These are phyloP conservation scores for Aristolochia californica DNA, from an alignment of 164 flowering plant genomes.

Conservation along the genomic window DNA sequence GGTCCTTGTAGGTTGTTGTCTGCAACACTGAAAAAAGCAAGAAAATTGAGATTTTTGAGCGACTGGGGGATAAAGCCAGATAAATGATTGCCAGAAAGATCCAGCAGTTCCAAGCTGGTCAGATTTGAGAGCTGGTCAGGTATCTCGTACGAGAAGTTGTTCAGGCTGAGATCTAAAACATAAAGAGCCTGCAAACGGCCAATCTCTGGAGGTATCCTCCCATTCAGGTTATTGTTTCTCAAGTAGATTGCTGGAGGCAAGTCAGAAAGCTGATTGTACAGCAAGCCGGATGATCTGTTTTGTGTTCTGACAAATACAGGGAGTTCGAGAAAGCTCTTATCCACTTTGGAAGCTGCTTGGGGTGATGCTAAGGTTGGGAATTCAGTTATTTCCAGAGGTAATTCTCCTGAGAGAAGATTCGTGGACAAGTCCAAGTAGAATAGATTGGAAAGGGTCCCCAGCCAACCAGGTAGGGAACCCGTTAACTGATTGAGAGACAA, in stretches of 20 bases:
- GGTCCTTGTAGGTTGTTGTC: conserved; percentile 48
- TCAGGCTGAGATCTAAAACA: conserved; percentile 42
- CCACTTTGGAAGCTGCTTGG: conserved; percentile 11
- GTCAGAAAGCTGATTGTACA: conserved; percentile 47
- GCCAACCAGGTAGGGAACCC: conserved; percentile 46
- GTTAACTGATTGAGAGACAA: conserved; percentile 37
- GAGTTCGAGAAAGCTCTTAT: conserved; percentile 27
- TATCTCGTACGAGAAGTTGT: conserved; percentile 41
- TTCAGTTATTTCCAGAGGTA: conserved; percentile 28
- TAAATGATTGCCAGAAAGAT: conserved; percentile 41
- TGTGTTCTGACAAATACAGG: conserved; percentile 41
- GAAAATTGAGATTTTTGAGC: conserved; percentile 36
- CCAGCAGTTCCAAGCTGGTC: conserved; percentile 39
- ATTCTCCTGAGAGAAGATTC: conserved; percentile 35
- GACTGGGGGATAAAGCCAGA: conserved; percentile 55
- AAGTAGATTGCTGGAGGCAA: conserved; percentile 55
- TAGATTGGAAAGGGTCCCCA: conserved; percentile 37
- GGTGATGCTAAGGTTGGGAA: conserved; percentile 23
- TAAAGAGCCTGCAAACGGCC: conserved; percentile 41
- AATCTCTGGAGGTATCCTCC: conserved; percentile 43
- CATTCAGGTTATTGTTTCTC: conserved; percentile 34
- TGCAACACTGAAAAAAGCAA: conserved; percentile 51
- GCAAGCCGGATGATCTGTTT: conserved; percentile 29
- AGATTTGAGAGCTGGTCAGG: conserved; percentile 47
- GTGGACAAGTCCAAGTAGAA: conserved; percentile 49